These are phyloP conservation scores for Picea sitchensis DNA, from an alignment of 75 land plant genomes.

Conservation along the genomic window DNA sequence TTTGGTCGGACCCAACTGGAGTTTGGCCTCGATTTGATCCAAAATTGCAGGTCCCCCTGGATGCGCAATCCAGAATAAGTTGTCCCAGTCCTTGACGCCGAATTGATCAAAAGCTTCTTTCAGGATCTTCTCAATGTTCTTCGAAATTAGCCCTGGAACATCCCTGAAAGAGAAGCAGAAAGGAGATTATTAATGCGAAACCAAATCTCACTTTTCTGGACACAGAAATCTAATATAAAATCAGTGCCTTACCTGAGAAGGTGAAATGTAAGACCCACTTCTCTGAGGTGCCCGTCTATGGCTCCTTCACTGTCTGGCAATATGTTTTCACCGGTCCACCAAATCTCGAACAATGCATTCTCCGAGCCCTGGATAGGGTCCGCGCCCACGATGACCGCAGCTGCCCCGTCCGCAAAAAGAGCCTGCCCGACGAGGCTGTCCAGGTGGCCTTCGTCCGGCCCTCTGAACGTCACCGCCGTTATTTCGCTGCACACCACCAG, in stretches of 20 bases:
- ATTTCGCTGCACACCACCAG: constrained; percentile 44
- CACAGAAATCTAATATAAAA: no score
- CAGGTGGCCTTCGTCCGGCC: constrained; percentile 33
- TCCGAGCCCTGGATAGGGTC: constrained; percentile 35
- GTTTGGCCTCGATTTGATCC: constrained; percentile 19
- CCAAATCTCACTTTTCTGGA: no score
- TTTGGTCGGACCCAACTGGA: constrained; percentile 25
- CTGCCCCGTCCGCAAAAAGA: constrained; percentile 51
- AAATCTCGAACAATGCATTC: constrained; percentile 34
- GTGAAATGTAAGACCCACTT: constrained; percentile 32
- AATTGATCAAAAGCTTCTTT: not conserved
- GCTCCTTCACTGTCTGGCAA: constrained; percentile 38
- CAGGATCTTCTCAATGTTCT: not conserved
- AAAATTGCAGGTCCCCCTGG: constrained; percentile 39
- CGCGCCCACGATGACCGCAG: constrained; percentile 43
- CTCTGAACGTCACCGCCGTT: constrained; percentile 40
- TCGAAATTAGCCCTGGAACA: not conserved
- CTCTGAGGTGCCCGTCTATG: constrained; percentile 30
- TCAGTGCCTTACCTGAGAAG: not conserved
- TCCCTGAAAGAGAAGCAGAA: not conserved
- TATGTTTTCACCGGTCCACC: constrained; percentile 23
- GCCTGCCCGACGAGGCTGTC: constrained; percentile 49
- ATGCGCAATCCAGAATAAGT: constrained; percentile 31
- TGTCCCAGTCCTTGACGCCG: not conserved
- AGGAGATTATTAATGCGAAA: no score